Evolutionary conservation across 306 rosid species (phyloP), one percentile per base, ranked within the genome.

Genomic region (Begonia loranthoides): DNA sequence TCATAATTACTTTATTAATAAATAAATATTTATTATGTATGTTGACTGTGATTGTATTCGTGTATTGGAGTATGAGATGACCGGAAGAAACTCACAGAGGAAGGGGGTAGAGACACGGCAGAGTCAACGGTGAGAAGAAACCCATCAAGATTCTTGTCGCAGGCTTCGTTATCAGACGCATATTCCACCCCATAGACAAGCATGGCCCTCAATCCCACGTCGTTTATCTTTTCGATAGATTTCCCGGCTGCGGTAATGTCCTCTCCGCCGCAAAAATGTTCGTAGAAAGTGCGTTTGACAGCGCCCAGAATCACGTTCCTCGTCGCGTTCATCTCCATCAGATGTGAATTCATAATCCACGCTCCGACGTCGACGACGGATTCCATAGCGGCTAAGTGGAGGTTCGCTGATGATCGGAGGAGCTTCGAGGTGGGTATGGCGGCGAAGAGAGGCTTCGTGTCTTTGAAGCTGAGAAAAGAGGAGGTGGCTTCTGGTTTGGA

Each of bases 191-290:
- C 79, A 41, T 92, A 92, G 13, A 70, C 88, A 0, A 86, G 79
- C 96, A 92, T 92, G 17, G 88, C 81, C 1, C 99, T 66, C 7
- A 92, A 59, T 0, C 96, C 96, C 0, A 66, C 79, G 3, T 70
- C 69, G 41, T 71, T 65, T 0, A 92, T 52, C 2, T 58, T 40
- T 4, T 59, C 13, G 3, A 86, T 77, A 40, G 79, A 70, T 1
- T 17, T 6, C 0, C 73, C 76, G 15, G 90, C 81, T 4, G 78
- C 63, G 14, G 0, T 28, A 2, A 79, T 58, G 10, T 92, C 86
- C 48, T 83, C 84, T 4, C 99, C 99, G 57, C 94, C 96, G 50
- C 99, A 92, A 15, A 92, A 92, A 14, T 86, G 82, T 10, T 56
- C 68, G 58, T 52, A 90, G 17, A 90, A 80, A 9, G 79, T 72